phyloP scores from a whole-genome alignment of 2,329 filamentous ascomycete species.

The Colletotrichum zoysiae region DNA sequence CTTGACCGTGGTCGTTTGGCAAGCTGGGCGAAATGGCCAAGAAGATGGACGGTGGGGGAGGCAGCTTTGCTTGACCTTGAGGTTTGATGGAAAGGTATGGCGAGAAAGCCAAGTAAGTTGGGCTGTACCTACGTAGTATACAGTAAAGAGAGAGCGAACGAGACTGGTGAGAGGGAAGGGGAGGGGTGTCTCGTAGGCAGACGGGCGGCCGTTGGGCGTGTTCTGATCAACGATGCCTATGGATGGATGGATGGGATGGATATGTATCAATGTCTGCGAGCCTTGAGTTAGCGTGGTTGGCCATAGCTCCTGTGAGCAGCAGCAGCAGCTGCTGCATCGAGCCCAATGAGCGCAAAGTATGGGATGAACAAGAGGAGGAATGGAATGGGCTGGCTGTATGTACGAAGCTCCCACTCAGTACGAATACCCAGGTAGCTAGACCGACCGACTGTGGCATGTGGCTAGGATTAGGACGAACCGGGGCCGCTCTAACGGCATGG shows the following conservation, averaged over 20 bases:
- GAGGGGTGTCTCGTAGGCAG: not conserved
- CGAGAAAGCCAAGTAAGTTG: not conserved
- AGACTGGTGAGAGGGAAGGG: not conserved
- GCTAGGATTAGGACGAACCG: conserved; percentile 36
- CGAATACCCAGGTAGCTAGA: too few species aligned
- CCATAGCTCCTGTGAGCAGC: conserved; percentile 39
- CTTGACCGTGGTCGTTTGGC: conserved; percentile 8
- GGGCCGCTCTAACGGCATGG: conserved; percentile 40
- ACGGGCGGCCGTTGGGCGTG: conserved; percentile 2
- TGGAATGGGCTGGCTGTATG: conserved; percentile 11
- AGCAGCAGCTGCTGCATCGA: too few species aligned
- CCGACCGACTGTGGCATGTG: conserved; percentile 35
- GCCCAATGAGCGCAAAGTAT: conserved; percentile 38
- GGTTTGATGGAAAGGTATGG: not conserved
- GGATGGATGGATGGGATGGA: not conserved
- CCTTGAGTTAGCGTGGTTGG: conserved; percentile 42
- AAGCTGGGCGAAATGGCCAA: not conserved
- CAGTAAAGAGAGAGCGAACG: not conserved
- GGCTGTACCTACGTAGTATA: not conserved
- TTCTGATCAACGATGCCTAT: not conserved
- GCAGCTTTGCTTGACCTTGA: conserved; percentile 11
- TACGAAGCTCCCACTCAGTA: not conserved
- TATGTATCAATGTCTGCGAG: conserved; percentile 36
- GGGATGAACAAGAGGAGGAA: conserved; percentile 34
- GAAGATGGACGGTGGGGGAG: not conserved